Conservation (phyloP, 1,284 basidiomycete genomes). For the Inonotus hispidus region DNA sequence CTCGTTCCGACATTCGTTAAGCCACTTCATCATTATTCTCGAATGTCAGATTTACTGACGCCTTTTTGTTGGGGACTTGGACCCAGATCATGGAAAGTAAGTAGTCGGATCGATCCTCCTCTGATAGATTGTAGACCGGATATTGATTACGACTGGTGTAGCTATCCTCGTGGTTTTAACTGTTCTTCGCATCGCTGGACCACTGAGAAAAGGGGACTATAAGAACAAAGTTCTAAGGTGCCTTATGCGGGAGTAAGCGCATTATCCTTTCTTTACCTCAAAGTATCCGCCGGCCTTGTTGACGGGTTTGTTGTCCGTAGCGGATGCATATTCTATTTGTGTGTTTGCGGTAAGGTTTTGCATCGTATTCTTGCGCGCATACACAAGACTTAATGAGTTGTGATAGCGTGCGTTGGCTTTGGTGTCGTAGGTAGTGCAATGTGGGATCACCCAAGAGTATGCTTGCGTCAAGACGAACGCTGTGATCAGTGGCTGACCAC, state of each 20-base stretch:
- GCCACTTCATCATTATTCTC: not conserved
- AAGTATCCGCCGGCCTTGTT: not conserved
- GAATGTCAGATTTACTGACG: not conserved
- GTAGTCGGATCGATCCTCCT: not conserved
- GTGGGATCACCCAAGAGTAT: conserved; percentile 5
- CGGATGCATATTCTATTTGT: conserved; percentile 12
- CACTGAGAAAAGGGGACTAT: conserved; percentile 9
- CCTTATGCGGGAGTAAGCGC: conserved; percentile 13
- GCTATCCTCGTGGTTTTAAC: conserved; percentile 12
- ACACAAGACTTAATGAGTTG: not conserved
- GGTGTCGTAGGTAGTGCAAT: conserved; percentile 14
- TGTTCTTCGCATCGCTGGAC: conserved; percentile 3
- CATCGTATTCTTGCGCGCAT: not conserved
- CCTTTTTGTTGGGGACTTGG: not conserved
- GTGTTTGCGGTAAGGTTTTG: conserved; percentile 13
- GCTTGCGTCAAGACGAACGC: not conserved
- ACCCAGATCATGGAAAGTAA: conserved; percentile 13
- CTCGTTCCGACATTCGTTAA: conserved; percentile 16
- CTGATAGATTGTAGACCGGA: not conserved
- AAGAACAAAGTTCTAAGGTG: conserved; percentile 11
- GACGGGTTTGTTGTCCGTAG: not conserved
- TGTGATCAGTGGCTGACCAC: not conserved
- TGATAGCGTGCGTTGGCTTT: conserved; percentile 11
- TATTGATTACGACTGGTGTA: not conserved
- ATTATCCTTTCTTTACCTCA: not conserved